Base-by-base conservation (phyloP, 768 basidiomycete species). In the Pleurotus tuoliensis region DNA sequence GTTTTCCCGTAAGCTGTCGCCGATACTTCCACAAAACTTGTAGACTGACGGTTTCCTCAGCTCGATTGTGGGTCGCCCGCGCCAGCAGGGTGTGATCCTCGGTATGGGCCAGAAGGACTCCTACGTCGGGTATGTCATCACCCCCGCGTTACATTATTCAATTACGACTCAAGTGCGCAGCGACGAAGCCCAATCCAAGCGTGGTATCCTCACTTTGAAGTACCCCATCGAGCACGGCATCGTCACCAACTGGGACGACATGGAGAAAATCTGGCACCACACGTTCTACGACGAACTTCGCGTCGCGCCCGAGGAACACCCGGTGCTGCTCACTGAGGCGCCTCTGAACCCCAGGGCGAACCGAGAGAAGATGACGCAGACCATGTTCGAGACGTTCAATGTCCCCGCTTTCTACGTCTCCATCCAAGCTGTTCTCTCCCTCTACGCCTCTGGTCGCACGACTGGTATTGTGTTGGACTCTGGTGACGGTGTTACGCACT, bases 161-260 rank as follows among this genome's bases (percentile, higher is more conserved):
- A 51, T 18, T 30, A 46, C 27, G 59, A 15, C n/a, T 12, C 20
- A 58, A 60, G 51, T 49, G 52, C 62, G 18, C 66, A 91, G 91
- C 65, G 91, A 94, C 61, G 92, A 94, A 69, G 92, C 92, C 40
- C 92, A 92, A 69, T 88, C 91, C 38, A 94, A 95, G 81, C 89
- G 93, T 74, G 93, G 93, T 80, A 92, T 95, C 71, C 81, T 96
- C 61, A 88, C 88, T 45, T 76, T 95, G 65, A 93, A 94, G 76
- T 92, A 95, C 77, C 93, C 91, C 52, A 92, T 92, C 62, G 89
- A 93, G 72, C 91, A 92, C 76, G 91, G 91, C 74, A 89, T 92
- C 68, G 90, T 95, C 70, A 94, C 92, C 73, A 94, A 96, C 84
- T 96, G 94, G 94, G 94, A 95, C 66, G 93, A 94, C 75, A 94